Percentiles rank a stretch among this genome's conserved stretches.
phyloP scores from a whole-genome alignment of 257 asterid species.

The Catharanthus roseus region DNA sequence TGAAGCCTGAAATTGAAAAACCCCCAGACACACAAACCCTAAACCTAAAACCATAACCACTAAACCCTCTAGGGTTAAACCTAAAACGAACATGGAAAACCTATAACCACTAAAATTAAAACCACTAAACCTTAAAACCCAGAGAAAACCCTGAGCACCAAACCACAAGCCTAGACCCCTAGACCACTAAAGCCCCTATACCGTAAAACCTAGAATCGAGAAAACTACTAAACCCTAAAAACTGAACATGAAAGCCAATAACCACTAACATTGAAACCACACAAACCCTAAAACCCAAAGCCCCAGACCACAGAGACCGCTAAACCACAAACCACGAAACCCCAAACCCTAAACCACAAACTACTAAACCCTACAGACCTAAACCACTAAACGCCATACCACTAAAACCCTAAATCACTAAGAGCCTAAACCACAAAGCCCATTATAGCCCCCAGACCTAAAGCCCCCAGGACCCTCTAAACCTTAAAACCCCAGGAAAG shows the following conservation, averaged over 20 bases:
- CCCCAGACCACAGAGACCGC: not conserved
- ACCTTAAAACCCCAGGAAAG: not conserved
- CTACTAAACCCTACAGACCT: no score
- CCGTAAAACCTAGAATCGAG: no score
- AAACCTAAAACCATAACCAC: no score
- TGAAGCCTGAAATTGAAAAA: no score
- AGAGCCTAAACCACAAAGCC: not conserved
- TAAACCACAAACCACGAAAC: no score
- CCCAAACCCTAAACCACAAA: no score
- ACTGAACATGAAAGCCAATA: not conserved
- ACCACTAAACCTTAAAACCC: not conserved
- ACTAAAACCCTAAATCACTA: not conserved
- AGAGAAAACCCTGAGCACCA: not conserved
- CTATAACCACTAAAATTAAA: no score
- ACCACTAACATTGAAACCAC: not conserved
- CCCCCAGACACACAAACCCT: no score
- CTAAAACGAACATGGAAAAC: no score
- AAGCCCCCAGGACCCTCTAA: not conserved
- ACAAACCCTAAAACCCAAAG: not conserved
- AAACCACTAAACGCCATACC: not conserved
- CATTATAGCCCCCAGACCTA: not conserved
- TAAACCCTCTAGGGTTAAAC: no score
- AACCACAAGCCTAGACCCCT: no score
- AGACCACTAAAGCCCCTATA: no score
- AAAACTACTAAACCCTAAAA: not conserved